phyloP scores from a whole-genome alignment of 208 protist genomes.

The Jaenimonas drosophilae region DNA sequence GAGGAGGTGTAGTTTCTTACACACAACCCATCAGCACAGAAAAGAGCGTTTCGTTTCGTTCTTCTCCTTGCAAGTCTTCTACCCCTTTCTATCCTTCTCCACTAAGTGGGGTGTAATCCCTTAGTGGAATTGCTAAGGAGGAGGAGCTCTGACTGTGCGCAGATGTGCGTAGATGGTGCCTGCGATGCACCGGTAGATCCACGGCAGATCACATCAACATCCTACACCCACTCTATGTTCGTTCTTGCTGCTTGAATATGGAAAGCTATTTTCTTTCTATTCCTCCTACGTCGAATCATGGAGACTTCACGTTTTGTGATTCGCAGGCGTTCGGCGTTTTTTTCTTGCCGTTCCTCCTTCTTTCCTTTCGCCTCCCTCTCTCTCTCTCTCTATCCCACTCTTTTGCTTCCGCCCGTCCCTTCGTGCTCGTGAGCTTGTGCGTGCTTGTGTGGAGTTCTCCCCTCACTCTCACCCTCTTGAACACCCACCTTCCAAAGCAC shows the following conservation, averaged over 20 bases:
- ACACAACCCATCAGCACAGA: too few species aligned
- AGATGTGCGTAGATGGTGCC: too few species aligned
- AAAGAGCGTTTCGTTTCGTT: constrained; percentile 3
- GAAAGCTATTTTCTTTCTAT: too few species aligned
- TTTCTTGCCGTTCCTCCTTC: constrained; percentile 2
- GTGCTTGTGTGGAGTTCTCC: background rate
- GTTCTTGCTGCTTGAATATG: background rate
- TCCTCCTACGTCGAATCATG: too few species aligned
- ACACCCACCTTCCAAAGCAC: too few species aligned
- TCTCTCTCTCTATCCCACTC: background rate
- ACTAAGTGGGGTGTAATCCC: background rate
- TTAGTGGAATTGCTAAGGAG: too few species aligned
- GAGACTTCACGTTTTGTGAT: background rate
- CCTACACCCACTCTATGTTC: background rate
- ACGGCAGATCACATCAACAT: too few species aligned
- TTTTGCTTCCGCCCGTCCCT: background rate
- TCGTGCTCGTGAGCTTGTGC: background rate
- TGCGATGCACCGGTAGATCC: too few species aligned
- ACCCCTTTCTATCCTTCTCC: background rate
- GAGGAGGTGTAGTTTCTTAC: too few species aligned
- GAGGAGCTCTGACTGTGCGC: too few species aligned
- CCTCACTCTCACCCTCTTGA: too few species aligned
- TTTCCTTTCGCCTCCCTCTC: constrained; percentile 1
- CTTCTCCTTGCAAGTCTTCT: background rate
- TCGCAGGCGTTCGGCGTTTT: constrained; percentile 1